phyloP scores from a whole-genome alignment of 768 basidiomycete genomes.

The Pleurotus cornucopiae region DNA sequence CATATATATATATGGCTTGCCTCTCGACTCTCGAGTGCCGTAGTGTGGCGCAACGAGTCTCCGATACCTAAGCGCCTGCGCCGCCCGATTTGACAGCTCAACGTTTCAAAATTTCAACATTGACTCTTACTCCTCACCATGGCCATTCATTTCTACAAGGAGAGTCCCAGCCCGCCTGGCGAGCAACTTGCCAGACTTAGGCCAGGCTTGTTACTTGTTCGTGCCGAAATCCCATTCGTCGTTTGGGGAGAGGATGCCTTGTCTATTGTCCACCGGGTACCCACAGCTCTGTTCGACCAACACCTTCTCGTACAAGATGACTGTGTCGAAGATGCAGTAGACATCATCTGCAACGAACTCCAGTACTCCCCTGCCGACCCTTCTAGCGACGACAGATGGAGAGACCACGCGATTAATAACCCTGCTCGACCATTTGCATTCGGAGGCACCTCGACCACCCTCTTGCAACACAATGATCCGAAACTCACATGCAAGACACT shows the following conservation, averaged over 20 bases:
- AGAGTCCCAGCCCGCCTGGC: background rate
- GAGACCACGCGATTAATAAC: background rate
- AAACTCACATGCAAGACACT: background rate
- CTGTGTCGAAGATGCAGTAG: slow-evolving; percentile 4
- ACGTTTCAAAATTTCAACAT: too few relatives aligned
- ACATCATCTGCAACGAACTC: background rate
- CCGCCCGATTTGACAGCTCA: too few relatives aligned
- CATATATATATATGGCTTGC: too few relatives aligned
- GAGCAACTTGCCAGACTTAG: background rate
- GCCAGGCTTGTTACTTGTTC: background rate
- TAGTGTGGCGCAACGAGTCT: too few relatives aligned
- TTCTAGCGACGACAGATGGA: background rate
- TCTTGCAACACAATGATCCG: background rate
- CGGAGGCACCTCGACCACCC: background rate
- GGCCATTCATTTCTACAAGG: slow-evolving; percentile 4
- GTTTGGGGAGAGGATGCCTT: slow-evolving; percentile 19
- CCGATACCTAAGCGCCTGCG: too few relatives aligned
- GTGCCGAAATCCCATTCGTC: slow-evolving; percentile 4
- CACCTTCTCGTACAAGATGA: slow-evolving; percentile 16
- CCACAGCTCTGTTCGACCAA: slow-evolving; percentile 14
- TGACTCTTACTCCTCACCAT: background rate
- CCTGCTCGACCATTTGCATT: slow-evolving; percentile 2
- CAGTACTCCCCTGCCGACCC: background rate
- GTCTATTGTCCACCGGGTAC: slow-evolving; percentile 17
- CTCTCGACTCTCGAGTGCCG: too few relatives aligned